These are phyloP conservation scores for Pseudofabraea citricarpa DNA, from an alignment of 2,329 filamentous ascomycete genomes.

Conservation along the genomic window DNA sequence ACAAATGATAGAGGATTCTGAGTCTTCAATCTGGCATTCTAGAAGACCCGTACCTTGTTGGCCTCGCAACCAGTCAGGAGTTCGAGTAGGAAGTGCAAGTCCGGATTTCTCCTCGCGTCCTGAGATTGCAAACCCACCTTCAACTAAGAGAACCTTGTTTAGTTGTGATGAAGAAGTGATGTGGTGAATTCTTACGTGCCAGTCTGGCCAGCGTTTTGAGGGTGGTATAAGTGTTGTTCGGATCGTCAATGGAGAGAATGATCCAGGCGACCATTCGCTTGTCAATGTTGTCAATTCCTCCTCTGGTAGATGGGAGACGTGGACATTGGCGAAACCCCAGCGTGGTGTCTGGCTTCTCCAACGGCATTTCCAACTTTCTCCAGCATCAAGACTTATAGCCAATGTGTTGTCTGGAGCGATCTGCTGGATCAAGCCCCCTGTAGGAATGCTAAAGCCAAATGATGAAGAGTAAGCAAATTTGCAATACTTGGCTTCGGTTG, in stretches of 20 bases:
- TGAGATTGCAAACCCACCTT: slow-evolving; percentile 24
- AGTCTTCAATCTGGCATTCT: not conserved
- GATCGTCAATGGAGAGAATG: slow-evolving; percentile 21
- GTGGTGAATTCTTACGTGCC: slow-evolving; percentile 33
- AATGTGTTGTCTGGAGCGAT: slow-evolving; percentile 23
- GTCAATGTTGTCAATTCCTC: slow-evolving; percentile 4
- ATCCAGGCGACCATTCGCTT: slow-evolving; percentile 17
- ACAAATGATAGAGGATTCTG: slow-evolving; percentile 8
- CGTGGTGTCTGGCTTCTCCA: slow-evolving; percentile 17
- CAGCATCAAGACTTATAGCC: slow-evolving; percentile 14
- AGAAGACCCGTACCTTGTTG: not conserved
- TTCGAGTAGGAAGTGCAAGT: not conserved
- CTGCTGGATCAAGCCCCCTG: slow-evolving; percentile 29
- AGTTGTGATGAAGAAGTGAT: slow-evolving; percentile 15
- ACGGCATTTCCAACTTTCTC: slow-evolving; percentile 18
- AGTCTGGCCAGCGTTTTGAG: slow-evolving; percentile 28
- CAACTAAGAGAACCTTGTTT: slow-evolving; percentile 7
- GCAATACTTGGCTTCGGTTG: slow-evolving; percentile 38
- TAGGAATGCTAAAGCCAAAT: slow-evolving; percentile 40
- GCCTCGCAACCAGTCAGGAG: not conserved
- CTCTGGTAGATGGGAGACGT: not conserved
- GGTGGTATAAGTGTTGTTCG: slow-evolving; percentile 33
- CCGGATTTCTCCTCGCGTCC: slow-evolving; percentile 1
- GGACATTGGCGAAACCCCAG: not conserved
- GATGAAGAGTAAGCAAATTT: slow-evolving; percentile 45